Percentiles rank a stretch among this genome's conserved stretches.
These are phyloP conservation scores for Cryptosporidium bovis DNA, from an alignment of 169 alveolate genomes.

Conservation along the genomic window DNA sequence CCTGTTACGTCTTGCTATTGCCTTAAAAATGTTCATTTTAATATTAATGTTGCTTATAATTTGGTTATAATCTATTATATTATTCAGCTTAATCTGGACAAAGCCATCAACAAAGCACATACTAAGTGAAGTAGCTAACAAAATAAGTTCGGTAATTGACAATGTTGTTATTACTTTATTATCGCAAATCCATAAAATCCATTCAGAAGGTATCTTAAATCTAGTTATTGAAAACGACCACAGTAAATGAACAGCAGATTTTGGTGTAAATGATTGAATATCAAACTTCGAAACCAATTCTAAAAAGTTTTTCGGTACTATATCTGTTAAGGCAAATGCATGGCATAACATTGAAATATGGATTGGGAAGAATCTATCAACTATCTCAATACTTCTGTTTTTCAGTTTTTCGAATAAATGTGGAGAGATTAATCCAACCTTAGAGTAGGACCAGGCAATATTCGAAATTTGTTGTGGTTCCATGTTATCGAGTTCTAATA, in stretches of 20 bases:
- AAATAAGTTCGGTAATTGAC: slow-evolving; percentile 18
- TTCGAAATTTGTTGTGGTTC: slow-evolving; percentile 67
- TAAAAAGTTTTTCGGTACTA: slow-evolving; percentile 30
- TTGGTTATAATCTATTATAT: neutral
- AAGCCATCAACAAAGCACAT: slow-evolving; percentile 27
- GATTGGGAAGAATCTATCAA: slow-evolving; percentile 45
- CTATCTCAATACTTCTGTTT: slow-evolving; percentile 12
- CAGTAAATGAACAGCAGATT: slow-evolving; percentile 40
- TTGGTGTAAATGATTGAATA: slow-evolving; percentile 34
- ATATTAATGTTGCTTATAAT: neutral
- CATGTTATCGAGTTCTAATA: slow-evolving; percentile 45
- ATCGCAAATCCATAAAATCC: slow-evolving; percentile 45
- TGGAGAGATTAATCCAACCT: slow-evolving; percentile 60
- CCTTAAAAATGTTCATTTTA: slow-evolving; percentile 19
- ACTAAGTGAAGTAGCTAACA: slow-evolving; percentile 18
- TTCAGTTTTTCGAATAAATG: slow-evolving; percentile 58
- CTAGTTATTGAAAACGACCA: slow-evolving; percentile 64
- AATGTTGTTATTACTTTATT: neutral
- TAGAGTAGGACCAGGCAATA: slow-evolving; percentile 69
- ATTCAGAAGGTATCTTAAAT: slow-evolving; percentile 2
- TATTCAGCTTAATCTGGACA: slow-evolving; percentile 7
- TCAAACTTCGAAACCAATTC: slow-evolving; percentile 30
- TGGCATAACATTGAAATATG: slow-evolving; percentile 60
- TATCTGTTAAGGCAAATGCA: slow-evolving; percentile 65
- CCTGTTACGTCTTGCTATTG: slow-evolving; percentile 39